Evolutionary conservation across 306 rosid species (phyloP).

Genomic region (Biancaea sappan): DNA sequence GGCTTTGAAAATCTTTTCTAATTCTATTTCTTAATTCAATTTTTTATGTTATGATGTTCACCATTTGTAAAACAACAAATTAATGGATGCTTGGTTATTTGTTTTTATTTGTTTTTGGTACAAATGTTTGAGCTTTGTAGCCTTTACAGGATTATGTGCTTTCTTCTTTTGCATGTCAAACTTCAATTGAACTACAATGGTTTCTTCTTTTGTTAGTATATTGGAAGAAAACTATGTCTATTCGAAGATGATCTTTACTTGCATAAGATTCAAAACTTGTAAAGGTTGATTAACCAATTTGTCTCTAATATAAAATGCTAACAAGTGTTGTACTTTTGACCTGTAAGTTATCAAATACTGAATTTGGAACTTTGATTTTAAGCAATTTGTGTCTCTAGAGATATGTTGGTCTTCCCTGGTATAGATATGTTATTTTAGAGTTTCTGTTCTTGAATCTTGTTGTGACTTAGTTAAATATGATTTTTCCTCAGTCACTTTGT

Average conservation of each 20-base stretch:
- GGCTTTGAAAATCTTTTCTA: too few species aligned
- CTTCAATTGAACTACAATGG: slow-evolving; percentile 83
- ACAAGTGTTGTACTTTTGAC: neutral
- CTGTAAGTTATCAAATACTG: neutral
- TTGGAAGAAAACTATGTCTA: neutral
- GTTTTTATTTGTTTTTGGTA: slow-evolving; percentile 18
- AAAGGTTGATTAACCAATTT: neutral
- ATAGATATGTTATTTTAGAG: slow-evolving; percentile 94
- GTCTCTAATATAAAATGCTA: neutral
- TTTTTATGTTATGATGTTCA: slow-evolving; percentile 9
- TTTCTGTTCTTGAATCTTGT: too few species aligned
- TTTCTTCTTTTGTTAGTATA: neutral
- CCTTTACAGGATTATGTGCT: slow-evolving; percentile 13
- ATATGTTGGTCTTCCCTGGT: slow-evolving; percentile 96
- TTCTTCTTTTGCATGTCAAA: slow-evolving; percentile 67
- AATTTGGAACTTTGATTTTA: neutral
- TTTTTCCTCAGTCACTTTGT: too few species aligned
- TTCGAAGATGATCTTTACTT: too few species aligned
- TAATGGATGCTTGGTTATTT: slow-evolving; percentile 3
- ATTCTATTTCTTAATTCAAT: neutral
- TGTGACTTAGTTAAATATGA: too few species aligned
- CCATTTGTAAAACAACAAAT: slow-evolving; percentile 11
- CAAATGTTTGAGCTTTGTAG: slow-evolving; percentile 9
- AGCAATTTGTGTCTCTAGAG: neutral
- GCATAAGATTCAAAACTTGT: neutral